phyloP scores from a whole-genome alignment of 345 rosid species.

The Linum lewisii region DNA sequence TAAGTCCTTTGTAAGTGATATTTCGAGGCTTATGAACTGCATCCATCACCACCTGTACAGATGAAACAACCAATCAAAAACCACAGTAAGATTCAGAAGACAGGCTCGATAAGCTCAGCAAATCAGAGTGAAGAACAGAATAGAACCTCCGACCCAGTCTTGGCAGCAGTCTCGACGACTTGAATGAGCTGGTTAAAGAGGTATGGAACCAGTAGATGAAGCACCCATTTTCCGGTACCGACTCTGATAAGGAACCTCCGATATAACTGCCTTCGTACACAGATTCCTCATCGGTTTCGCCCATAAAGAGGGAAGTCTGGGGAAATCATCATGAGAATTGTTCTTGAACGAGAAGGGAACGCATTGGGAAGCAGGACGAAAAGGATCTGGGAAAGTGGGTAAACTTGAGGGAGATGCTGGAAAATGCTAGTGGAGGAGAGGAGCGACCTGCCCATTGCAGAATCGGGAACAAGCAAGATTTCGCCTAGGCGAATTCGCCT shows the following conservation, averaged over 20 bases:
- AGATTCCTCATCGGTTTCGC: slow-evolving; percentile 11
- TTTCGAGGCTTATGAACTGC: slow-evolving; percentile 82
- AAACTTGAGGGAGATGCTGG: slow-evolving; percentile 32
- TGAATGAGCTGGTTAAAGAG: slow-evolving; percentile 48
- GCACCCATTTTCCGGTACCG: slow-evolving; percentile 56
- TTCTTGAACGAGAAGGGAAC: slow-evolving; percentile 11
- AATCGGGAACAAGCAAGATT: too few species aligned
- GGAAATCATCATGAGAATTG: slow-evolving; percentile 20
- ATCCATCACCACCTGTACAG: slow-evolving; percentile 75
- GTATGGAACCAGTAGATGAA: slow-evolving; percentile 52
- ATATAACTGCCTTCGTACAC: slow-evolving; percentile 33
- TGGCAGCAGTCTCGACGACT: slow-evolving; percentile 80
- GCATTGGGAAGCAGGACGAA: slow-evolving; percentile 16
- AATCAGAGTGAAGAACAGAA: neutral
- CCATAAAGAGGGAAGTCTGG: slow-evolving; percentile 12
- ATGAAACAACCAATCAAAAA: neutral
- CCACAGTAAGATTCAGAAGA: neutral
- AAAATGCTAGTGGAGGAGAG: slow-evolving; percentile 33
- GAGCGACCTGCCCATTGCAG: slow-evolving; percentile 38
- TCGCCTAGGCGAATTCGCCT: too few species aligned
- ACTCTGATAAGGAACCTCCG: slow-evolving; percentile 35
- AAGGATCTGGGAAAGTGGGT: slow-evolving; percentile 26
- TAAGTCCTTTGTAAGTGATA: slow-evolving; percentile 71
- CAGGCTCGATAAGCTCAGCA: too few species aligned
- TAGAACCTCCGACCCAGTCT: slow-evolving; percentile 74